Percentiles rank a stretch among this genome's conserved stretches.
These are phyloP conservation scores for Diplodia intermedia DNA, from an alignment of 2,329 filamentous ascomycete species.

Conservation along the genomic window DNA sequence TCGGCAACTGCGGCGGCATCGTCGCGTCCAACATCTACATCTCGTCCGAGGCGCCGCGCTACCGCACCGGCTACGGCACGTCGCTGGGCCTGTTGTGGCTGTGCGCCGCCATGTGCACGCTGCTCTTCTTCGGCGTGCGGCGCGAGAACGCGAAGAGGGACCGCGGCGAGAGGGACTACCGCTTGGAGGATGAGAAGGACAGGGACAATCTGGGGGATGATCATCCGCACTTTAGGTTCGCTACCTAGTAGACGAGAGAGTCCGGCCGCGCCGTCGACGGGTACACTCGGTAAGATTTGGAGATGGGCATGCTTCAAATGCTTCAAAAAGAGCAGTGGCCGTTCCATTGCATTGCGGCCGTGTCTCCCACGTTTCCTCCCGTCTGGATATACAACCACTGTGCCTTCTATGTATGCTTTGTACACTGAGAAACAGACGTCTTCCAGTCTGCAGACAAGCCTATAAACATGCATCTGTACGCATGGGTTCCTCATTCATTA, in stretches of 20 bases:
- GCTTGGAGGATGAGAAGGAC: slow-evolving; percentile 50
- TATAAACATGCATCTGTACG: slow-evolving; percentile 6
- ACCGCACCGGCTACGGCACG: slow-evolving; percentile 47
- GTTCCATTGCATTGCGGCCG: not conserved
- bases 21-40: slow-evolving; percentile 47
- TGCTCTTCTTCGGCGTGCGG: slow-evolving; percentile 52
- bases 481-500: slow-evolving; percentile 1
- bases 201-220: slow-evolving; percentile 60
- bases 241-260: slow-evolving; percentile 35
- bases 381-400: not conserved
- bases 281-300: not conserved
- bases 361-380: not conserved
- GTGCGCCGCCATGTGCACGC: slow-evolving; percentile 49
- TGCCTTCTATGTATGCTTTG: slow-evolving; percentile 9
- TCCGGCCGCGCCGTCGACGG: no score
- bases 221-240: slow-evolving; percentile 59
- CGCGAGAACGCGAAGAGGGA: slow-evolving; percentile 57
- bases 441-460: not conserved
- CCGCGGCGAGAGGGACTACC: slow-evolving; percentile 54
- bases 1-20: slow-evolving; percentile 43
- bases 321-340: not conserved
- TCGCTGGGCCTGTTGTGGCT: slow-evolving; percentile 54
- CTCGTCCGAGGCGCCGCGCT: slow-evolving; percentile 46
- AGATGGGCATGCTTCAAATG: not conserved
- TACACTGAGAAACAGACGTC: not conserved